phyloP scores from a whole-genome alignment of 2,329 filamentous ascomycete genomes.

The Exophiala phaeomuriformis region DNA sequence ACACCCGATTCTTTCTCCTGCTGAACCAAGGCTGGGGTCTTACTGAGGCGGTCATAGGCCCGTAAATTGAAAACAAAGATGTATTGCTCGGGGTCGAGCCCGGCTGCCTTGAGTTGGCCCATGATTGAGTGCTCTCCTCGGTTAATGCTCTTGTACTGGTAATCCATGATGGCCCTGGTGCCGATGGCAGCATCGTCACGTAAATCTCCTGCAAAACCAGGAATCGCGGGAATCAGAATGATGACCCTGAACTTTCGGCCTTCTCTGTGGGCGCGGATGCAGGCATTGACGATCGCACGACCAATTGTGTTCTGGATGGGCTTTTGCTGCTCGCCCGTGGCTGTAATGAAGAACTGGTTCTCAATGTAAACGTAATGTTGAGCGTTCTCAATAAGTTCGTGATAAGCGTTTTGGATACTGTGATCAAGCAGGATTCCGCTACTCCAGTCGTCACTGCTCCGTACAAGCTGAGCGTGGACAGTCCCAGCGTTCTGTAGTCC shows the following conservation, averaged over 20 bases:
- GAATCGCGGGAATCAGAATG: constrained; percentile 80
- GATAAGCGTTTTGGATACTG: constrained; percentile 82
- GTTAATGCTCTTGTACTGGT: constrained; percentile 93
- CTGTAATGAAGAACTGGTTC: constrained; percentile 97
- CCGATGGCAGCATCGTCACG: constrained; percentile 74
- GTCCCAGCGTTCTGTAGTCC: constrained; percentile 59
- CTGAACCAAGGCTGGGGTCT: constrained; percentile 63
- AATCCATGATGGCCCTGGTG: constrained; percentile 94
- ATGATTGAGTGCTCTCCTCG: constrained; percentile 88
- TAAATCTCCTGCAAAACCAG: constrained; percentile 88
- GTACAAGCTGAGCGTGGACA: constrained; percentile 74
- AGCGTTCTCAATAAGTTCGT: constrained; percentile 74
- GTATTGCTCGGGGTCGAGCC: constrained; percentile 48
- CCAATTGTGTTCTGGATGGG: constrained; percentile 87
- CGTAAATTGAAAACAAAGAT: constrained; percentile 92
- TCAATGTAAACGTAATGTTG: constrained; percentile 96
- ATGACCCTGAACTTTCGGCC: constrained; percentile 85
- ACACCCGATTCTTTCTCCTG: constrained; percentile 76
- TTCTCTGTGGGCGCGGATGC: constrained; percentile 72
- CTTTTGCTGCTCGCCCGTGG: constrained; percentile 77
- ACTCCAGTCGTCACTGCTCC: constrained; percentile 88
- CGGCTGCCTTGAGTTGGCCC: constrained; percentile 54
- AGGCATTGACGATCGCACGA: constrained; percentile 80
- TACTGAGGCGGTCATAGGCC: constrained; percentile 86
- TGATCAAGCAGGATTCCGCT: constrained; percentile 79